These are phyloP conservation scores for Colletotrichum sp. DNA, from an alignment of 2,329 filamentous ascomycete genomes.

Conservation along the genomic window DNA sequence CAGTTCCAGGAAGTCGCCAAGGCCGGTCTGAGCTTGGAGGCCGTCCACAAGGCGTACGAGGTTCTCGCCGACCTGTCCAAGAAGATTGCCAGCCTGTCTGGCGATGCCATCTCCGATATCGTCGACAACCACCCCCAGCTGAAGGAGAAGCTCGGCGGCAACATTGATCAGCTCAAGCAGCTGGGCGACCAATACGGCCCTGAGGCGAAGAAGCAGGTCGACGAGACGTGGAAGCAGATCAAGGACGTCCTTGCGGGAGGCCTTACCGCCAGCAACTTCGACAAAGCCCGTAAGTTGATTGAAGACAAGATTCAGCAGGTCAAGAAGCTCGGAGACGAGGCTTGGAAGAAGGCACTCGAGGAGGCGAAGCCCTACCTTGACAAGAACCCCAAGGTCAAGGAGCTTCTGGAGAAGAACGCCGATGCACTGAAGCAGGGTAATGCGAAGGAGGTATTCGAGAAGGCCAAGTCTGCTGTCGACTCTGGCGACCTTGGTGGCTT, in stretches of 20 bases:
- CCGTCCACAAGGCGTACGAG: slow-evolving; percentile 65
- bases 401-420: slow-evolving; percentile 73
- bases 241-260: slow-evolving; percentile 68
- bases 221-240: slow-evolving; percentile 73
- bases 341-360: slow-evolving; percentile 74
- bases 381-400: slow-evolving; percentile 78
- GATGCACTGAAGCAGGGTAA: slow-evolving; percentile 73
- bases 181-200: slow-evolving; percentile 74
- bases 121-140: slow-evolving; percentile 75
- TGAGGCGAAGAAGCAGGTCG: slow-evolving; percentile 77
- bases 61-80: slow-evolving; percentile 66
- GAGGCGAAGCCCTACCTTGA: slow-evolving; percentile 75
- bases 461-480: slow-evolving; percentile 64
- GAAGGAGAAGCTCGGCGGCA: slow-evolving; percentile 74
- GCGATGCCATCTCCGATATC: slow-evolving; percentile 67
- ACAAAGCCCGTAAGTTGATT: slow-evolving; percentile 66
- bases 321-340: slow-evolving; percentile 71
- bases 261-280: slow-evolving; percentile 54
- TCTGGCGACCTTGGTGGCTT: slow-evolving; percentile 65
- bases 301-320: slow-evolving; percentile 74
- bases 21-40: slow-evolving; percentile 65
- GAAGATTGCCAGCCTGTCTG: slow-evolving; percentile 65
- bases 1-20: slow-evolving; percentile 68
- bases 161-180: slow-evolving; percentile 71
- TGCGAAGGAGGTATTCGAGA: slow-evolving; percentile 65